Base-by-base conservation (phyloP, 2,329 filamentous ascomycete genomes). In the Epichloe typhina region DNA sequence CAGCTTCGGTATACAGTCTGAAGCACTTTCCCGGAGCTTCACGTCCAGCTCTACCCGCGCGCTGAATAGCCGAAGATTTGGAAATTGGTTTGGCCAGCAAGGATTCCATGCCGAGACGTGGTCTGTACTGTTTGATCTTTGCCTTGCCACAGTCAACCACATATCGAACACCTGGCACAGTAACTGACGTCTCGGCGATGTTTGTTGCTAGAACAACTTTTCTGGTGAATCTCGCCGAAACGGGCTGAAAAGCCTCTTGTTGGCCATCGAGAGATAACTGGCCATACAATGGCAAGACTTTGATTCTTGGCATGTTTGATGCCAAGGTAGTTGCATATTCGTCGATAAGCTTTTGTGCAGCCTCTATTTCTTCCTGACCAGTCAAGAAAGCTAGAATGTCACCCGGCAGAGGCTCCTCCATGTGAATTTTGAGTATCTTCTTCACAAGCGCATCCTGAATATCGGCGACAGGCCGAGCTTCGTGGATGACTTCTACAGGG, bases 171-270 rank as follows among this genome's bases (percentile, higher is more conserved):
- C 93, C 93, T 0, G 91, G 86, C 0, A 98, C 90, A 0, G 93
- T 98, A 53, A 98, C 86, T 1, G 93, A 97, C 0, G 93, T 97
- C 66, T 98, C 93, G n/a, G 93, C 93, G 59, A 98, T 97, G 61
- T 98, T 98, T 13, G 93, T 98, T 0, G 90, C 84, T 0, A 98
- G 72, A 0, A 98, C 89, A 12, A 97, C 77, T 62, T 97, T 97
- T 42, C 93, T 79, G 0, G 88, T 94, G 51, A 75, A 77, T n/a
- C 75, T 74, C 2, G 81, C 78, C 50, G 80, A 80, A 21, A 86
- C 77, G 1, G 86, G 85, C 50, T 83, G 74, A 64, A 98, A 97
- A 9, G 94, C 89, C 21, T 82, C 79, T 57, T 95, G 86, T 59
- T 98, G 93, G 0, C 86, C 85, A 49, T 84, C 79, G 57, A 93